phyloP scores from a whole-genome alignment of 805 yeast species.

The Kuraishia cidri region DNA sequence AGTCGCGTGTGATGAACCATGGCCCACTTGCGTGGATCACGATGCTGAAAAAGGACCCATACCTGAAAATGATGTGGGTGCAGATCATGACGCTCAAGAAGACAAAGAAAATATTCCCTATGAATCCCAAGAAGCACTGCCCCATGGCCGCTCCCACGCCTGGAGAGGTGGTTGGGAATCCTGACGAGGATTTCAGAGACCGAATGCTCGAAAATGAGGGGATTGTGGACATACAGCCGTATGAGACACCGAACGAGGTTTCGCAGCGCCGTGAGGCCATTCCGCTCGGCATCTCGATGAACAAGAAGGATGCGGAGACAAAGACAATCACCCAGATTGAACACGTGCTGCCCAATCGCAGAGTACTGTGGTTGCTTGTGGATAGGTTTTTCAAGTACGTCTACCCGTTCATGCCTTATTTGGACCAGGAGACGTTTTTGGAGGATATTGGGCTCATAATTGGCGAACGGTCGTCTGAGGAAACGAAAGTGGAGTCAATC shows the following conservation, averaged over 20 bases:
- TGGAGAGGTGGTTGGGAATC: no score
- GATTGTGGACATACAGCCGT: conserved; percentile 25
- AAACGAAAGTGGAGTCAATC: conserved; percentile 19
- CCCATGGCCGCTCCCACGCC: no score
- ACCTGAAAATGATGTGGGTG: conserved; percentile 24
- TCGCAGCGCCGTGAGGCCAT: conserved; percentile 5
- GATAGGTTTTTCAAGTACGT: conserved; percentile 32
- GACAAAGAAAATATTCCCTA: conserved; percentile 4
- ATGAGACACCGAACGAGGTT: conserved; percentile 1
- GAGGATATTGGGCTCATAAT: conserved; percentile 24
- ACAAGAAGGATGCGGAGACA: conserved; percentile 11
- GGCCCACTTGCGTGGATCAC: conserved; percentile 48
- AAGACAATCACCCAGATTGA: conserved; percentile 19
- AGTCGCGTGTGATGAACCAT: conserved; percentile 31
- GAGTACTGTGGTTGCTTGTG: conserved; percentile 34
- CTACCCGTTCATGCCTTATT: conserved; percentile 38
- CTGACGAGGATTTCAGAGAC: conserved; percentile 19
- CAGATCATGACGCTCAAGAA: conserved; percentile 12
- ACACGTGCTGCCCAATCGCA: conserved; percentile 29
- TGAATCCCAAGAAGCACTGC: no score
- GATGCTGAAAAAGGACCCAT: conserved; percentile 35
- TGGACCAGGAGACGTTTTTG: conserved; percentile 28
- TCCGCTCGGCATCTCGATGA: conserved; percentile 6
- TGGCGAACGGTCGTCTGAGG: conserved; percentile 25
- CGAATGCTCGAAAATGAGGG: conserved; percentile 27